Conservation (phyloP, 225 moss, liverwort and hornwort genomes). For the Thuidium tamariscinum region DNA sequence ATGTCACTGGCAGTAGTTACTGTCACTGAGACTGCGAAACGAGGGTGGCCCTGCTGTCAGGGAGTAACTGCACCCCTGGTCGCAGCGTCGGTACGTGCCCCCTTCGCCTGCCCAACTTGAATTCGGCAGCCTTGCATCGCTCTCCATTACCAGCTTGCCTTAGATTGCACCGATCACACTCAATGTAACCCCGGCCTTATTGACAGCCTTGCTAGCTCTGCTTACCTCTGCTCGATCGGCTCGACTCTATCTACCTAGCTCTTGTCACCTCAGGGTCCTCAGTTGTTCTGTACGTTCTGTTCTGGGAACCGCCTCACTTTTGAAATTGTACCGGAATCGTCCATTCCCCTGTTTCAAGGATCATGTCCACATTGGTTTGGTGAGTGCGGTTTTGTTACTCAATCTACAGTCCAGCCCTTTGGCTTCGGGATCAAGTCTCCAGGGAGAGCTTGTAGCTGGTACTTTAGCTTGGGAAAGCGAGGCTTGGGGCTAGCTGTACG, state of each 20-base stretch:
- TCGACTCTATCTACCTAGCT: background rate
- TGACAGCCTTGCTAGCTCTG: background rate
- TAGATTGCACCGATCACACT: conserved; percentile 20
- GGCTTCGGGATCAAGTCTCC: conserved; percentile 6
- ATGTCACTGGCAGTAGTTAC: background rate
- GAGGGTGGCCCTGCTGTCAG: conserved; percentile 1
- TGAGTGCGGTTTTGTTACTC: conserved; percentile 7
- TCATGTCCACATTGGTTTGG: conserved; percentile 12
- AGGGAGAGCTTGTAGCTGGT: background rate
- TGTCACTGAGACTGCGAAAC: background rate
- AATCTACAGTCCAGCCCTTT: background rate
- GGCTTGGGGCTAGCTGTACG: background rate
- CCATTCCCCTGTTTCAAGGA: conserved; percentile 7
- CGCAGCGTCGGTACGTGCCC: conserved; percentile 17
- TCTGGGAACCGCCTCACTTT: background rate
- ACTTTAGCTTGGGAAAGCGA: background rate
- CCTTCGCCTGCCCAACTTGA: conserved; percentile 6
- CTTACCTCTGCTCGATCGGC: background rate
- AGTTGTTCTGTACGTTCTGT: background rate
- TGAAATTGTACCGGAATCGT: conserved; percentile 1
- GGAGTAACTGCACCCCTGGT: conserved; percentile 9
- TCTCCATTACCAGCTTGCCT: background rate
- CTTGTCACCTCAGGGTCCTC: background rate
- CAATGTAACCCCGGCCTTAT: background rate
- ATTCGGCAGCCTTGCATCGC: conserved; percentile 6